phyloP scores from a whole-genome alignment of 2,329 filamentous ascomycete species.

The Botrytis sinoallii region DNA sequence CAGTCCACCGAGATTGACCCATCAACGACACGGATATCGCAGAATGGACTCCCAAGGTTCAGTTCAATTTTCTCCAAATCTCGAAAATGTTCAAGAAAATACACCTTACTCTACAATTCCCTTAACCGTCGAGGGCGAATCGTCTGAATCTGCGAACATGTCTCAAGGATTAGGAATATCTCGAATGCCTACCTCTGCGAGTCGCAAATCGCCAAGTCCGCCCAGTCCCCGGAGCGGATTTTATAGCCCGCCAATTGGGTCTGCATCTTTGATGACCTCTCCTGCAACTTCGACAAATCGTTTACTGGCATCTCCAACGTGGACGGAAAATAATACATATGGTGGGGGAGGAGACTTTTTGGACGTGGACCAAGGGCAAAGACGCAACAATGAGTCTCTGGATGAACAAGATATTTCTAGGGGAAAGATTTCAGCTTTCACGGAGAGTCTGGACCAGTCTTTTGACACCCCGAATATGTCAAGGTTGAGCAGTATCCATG shows the following conservation, averaged over 20 bases:
- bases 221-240: conserved; percentile 10
- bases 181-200: neutral
- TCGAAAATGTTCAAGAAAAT: neutral
- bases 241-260: conserved; percentile 1
- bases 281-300: conserved; percentile 12
- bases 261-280: neutral
- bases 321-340: conserved; percentile 16
- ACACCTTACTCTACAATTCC: neutral
- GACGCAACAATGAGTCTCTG: neutral
- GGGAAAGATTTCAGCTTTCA: conserved; percentile 22
- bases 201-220: conserved; percentile 12
- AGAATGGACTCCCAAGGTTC: conserved; percentile 18
- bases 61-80: conserved; percentile 3
- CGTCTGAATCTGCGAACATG: neutral
- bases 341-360: neutral
- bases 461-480: conserved; percentile 12
- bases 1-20: neutral
- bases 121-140: neutral
- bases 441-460: conserved; percentile 20
- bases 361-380: conserved; percentile 4
- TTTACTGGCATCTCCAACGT: conserved; percentile 22
- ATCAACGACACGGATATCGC: conserved; percentile 14
- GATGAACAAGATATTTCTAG: conserved; percentile 19
- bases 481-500: conserved; percentile 1
- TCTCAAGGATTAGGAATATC: conserved; percentile 15